Evolutionary conservation across 1,284 basidiomycete genomes (phyloP), one percentile per base, ranked within the genome.

Genomic region (Malassezia vespertilionis): DNA sequence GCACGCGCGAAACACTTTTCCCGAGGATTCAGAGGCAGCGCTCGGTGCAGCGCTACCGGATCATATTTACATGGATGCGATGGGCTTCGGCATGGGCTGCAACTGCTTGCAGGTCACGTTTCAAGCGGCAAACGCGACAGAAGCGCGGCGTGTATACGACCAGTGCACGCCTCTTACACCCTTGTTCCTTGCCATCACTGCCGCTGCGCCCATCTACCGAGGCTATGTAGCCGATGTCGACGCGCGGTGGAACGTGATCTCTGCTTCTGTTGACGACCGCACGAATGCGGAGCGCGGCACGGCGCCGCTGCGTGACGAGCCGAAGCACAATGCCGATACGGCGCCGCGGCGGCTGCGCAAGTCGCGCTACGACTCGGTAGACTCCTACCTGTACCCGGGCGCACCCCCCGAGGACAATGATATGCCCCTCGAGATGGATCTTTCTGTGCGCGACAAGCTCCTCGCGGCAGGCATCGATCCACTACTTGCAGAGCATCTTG

Each of bases 31-130:
- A 81, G 88, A 91, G 75, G 89, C 89, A 2, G 84, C 82, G 70
- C 54, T 54, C 47, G 88, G 86, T 4, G 86, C 87, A 9, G 90
- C 89, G 9, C 76, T 85, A 40, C 75, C 77, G 11, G 82, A 91
- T 71, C 89, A 96, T 72, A 89, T 99, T 59, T 97, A 97, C 72
- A 80, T 97, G 77, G 93, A 99, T 72, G 90, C 93, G 2, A 96
- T 96, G 93, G 91, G 90, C 20, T 99, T 99, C 72, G 93, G 93
- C 34, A 97, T 96, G 91, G 93, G 93, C 3, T 96, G 91, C 65
- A 93, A 87, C 67, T 97, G 93, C 73, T 75, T 99, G 40, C 93
- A 99, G 69, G 78, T 97, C 56, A 99, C 93, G 3, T 95, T 97
- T 75, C 93, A 99, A 72, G 84, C 89, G 0, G 91, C 85, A 72